A percentile compares a stretch with the other conserved stretches of the same genome.
phyloP scores from a whole-genome alignment of 2,329 filamentous ascomycete genomes.

The Aspergillus ochraceoroseus region DNA sequence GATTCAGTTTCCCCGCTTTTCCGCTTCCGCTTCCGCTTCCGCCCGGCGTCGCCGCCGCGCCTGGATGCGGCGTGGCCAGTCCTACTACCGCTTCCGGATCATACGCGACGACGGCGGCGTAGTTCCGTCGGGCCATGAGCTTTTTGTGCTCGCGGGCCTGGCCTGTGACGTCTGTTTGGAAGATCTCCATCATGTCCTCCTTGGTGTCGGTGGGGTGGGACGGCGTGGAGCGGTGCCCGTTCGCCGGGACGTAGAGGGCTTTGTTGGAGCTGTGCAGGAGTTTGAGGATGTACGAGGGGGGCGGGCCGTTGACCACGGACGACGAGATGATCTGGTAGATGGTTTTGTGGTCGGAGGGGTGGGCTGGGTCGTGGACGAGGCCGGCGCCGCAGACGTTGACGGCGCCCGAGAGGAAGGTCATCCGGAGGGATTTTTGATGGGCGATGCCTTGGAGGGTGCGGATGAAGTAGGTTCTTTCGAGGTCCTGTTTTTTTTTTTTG shows the following conservation, averaged over 20 bases:
- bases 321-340: conserved; percentile 99
- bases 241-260: conserved; percentile 81
- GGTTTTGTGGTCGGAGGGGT: conserved; percentile 91
- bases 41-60: too few species aligned
- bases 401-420: conserved; percentile 90
- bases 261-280: conserved; percentile 88
- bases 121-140: conserved; percentile 89
- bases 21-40: too few species aligned
- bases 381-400: conserved; percentile 90
- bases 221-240: conserved; percentile 68
- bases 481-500: conserved; percentile 56
- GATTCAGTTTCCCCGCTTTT: conserved; percentile 60
- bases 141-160: conserved; percentile 75
- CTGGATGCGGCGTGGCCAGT: too few species aligned
- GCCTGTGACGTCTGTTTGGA: conserved; percentile 89
- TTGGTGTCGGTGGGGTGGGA: conserved; percentile 78
- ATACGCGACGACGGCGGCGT: conserved; percentile 87
- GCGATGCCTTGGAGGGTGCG: conserved; percentile 91
- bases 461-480: conserved; percentile 94
- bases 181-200: conserved; percentile 99
- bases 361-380: conserved; percentile 85
- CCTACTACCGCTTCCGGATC: conserved; percentile 69
- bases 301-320: conserved; percentile 83
- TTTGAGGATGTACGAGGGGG: conserved; percentile 79
- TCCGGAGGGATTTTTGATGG: conserved; percentile 89